Evolutionary conservation across 2,329 filamentous ascomycete genomes (phyloP).

Genomic region (Pseudogymnoascus sp.): DNA sequence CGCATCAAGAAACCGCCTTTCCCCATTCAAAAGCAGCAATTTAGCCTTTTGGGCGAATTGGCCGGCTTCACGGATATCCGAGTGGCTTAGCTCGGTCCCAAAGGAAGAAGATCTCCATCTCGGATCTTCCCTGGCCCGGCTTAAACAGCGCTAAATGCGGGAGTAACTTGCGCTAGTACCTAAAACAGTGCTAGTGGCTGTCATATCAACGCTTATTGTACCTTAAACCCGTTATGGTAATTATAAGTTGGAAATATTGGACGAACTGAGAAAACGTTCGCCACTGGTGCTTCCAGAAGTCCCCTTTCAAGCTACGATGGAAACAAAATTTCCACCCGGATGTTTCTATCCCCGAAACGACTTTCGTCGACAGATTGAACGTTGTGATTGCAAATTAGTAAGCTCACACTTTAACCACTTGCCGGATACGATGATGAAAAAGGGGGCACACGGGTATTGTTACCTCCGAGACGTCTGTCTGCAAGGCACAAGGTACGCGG

Average conservation of each 20-base stretch:
- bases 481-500: not conserved
- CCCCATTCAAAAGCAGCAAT: not conserved
- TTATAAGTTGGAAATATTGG: not conserved
- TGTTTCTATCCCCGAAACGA: not conserved
- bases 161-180: not conserved
- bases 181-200: not conserved
- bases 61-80: not conserved
- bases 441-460: not conserved
- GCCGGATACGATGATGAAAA: not conserved
- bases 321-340: not conserved
- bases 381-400: not conserved
- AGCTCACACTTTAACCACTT: not conserved
- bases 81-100: not conserved
- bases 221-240: not conserved
- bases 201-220: not conserved
- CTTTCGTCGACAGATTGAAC: not conserved
- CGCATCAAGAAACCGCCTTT: not conserved
- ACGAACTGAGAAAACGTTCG: not conserved
- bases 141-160: not conserved
- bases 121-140: not conserved
- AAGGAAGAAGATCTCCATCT: not conserved
- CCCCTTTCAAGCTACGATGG: not conserved
- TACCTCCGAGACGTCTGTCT: not conserved
- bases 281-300: not conserved
- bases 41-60: not conserved